Evolutionary conservation across 192 early-diverging fungal genomes (phyloP), one percentile per base, ranked within the genome.

Genomic region (Dispira simplex): DNA sequence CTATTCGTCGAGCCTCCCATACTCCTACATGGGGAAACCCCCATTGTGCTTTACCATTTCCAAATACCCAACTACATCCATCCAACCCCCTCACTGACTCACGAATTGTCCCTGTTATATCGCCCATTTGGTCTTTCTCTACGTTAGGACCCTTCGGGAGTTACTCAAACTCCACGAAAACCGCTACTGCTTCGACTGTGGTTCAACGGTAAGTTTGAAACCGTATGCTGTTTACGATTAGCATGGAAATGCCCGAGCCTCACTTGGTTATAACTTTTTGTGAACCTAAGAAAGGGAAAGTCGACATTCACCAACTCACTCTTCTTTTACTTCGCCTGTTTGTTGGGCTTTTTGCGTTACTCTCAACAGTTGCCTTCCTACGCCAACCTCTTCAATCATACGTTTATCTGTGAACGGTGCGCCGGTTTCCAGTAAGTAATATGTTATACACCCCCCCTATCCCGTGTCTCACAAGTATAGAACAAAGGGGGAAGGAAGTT

Each of bases 371-470:
- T 75, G 66, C 78, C 78, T 45, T 74, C 75, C 56, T 82, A 79
- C 68, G 78, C 75, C 14, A 78, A 79, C 67, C 48, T 79, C 46
- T 75, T 73, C 52, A 77, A 75, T 44, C 69, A 69, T 44, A 77
- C 77, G 0, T 82, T 82, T 64, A 65, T 82, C 51, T 82, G 80
- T 46, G 74, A 75, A 54, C 70, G 69, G 64, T 82, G 80, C 62
- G 79, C 80, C 23, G 80, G 77, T 8, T 46, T 82, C 39, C 75
- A 75, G 80, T 82, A 76, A 71, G 76, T 71, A 52, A n/a, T 13
- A 8, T 46, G 47, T 12, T n/a, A n/a, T 28, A 39, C 6, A 39
- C 32, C 3, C 6, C 32, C 32, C 32, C 1, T 39, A 4, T 39
- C 32, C 1, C 32, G 32, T 39, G 32, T 39, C 6, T 39, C 32